Evolutionary conservation across 2,329 filamentous ascomycete genomes (phyloP).

Genomic region (Fusarium clavum): DNA sequence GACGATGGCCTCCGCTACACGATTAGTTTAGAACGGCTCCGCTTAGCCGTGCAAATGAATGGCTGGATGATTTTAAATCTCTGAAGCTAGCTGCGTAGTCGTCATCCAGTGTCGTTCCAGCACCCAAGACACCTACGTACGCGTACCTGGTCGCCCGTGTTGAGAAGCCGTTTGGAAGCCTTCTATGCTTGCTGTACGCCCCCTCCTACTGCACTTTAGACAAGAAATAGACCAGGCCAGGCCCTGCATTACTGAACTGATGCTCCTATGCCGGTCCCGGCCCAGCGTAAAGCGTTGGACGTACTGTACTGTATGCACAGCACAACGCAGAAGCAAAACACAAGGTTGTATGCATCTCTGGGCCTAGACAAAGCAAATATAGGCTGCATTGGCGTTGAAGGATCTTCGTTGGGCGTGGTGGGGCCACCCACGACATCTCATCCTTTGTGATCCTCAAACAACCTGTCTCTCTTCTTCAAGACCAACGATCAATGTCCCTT

Average conservation of each 20-base stretch:
- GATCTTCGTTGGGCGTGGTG: conserved; percentile 16
- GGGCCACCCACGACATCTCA: neutral
- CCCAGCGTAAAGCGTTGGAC: conserved; percentile 3
- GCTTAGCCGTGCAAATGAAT: conserved; percentile 8
- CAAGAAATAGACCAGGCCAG: conserved; percentile 32
- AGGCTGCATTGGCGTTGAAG: conserved; percentile 9
- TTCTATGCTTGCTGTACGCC: conserved; percentile 22
- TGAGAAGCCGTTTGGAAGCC: conserved; percentile 21
- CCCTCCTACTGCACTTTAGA: conserved; percentile 15
- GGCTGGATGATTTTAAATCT: neutral
- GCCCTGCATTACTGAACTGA: conserved; percentile 24
- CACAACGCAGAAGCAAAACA: conserved; percentile 12
- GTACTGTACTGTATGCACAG: conserved; percentile 2
- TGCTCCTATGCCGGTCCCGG: conserved; percentile 34
- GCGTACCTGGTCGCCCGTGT: conserved; percentile 1
- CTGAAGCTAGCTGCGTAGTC: neutral
- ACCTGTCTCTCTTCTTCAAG: neutral
- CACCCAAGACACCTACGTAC: neutral
- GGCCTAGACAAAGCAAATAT: conserved; percentile 6
- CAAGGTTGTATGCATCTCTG: neutral
- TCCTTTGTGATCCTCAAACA: neutral
- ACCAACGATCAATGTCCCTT: neutral
- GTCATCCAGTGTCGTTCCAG: conserved; percentile 4
- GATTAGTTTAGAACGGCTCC: conserved; percentile 9
- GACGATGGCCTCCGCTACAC: neutral